Conservation (phyloP, 2,329 filamentous ascomycete genomes). For the Aspergillus clavatus region DNA sequence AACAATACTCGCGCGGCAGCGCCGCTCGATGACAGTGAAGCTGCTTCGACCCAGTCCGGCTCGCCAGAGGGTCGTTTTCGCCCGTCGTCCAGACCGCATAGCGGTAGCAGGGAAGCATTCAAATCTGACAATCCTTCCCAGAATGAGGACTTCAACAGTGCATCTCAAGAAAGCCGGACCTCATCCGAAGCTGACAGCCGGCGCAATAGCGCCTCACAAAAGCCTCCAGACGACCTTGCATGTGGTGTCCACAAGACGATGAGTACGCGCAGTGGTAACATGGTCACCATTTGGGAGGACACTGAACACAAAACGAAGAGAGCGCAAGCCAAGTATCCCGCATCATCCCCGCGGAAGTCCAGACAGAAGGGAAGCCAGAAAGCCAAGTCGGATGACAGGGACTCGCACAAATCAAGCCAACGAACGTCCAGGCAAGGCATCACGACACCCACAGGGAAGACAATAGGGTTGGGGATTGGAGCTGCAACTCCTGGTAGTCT, state of each 20-base stretch:
- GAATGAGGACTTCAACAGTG: constrained; percentile 2
- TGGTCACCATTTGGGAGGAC: constrained; percentile 39
- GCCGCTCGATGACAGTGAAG: constrained; percentile 13
- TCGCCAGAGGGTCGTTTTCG: constrained; percentile 8
- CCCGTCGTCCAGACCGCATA: not conserved
- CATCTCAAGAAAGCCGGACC: not conserved
- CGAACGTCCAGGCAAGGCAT: constrained; percentile 17
- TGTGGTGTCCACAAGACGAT: constrained; percentile 9
- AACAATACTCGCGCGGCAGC: constrained; percentile 18
- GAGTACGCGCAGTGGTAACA: constrained; percentile 18
- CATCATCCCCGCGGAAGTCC: not conserved
- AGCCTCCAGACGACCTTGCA: constrained; percentile 1
- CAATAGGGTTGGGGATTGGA: constrained; percentile 26
- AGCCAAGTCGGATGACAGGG: constrained; percentile 8
- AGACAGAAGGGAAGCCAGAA: constrained; percentile 1
- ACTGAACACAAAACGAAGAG: constrained; percentile 11
- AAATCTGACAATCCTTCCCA: not conserved
- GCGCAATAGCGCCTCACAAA: not conserved
- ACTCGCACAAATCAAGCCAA: constrained; percentile 12
- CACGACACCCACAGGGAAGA: constrained; percentile 26
- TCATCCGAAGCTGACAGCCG: constrained; percentile 1
- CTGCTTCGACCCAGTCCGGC: constrained; percentile 5
- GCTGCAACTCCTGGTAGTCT: constrained; percentile 42
- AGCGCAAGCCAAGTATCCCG: not conserved
- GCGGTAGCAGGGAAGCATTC: not conserved